These are phyloP conservation scores for Amesomyces nigricolor DNA, from an alignment of 2,329 filamentous ascomycete genomes.

Conservation along the genomic window DNA sequence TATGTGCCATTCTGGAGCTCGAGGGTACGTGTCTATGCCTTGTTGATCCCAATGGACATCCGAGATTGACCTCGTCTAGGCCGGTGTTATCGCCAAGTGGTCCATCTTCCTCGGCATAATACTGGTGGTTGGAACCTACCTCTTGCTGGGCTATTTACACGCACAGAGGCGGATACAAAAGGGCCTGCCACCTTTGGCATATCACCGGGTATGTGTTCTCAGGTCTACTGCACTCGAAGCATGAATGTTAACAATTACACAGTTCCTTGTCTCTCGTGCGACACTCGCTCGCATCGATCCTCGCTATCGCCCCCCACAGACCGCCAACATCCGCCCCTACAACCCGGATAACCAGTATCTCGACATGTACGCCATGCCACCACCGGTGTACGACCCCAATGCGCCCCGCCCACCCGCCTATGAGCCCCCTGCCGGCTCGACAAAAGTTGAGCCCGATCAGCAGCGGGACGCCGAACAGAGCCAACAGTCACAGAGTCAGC, in stretches of 20 bases:
- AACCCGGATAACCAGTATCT: slow-evolving; percentile 33
- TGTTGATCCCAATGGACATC: neutral
- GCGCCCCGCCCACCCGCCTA: slow-evolving; percentile 49
- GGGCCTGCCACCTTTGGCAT: slow-evolving; percentile 59
- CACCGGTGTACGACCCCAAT: slow-evolving; percentile 54
- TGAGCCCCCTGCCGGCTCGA: slow-evolving; percentile 38
- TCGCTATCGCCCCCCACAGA: slow-evolving; percentile 41
- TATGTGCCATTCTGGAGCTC: slow-evolving; percentile 36
- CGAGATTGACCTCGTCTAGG: slow-evolving; percentile 36
- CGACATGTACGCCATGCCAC: slow-evolving; percentile 49
- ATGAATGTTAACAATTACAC: slow-evolving; percentile 3
- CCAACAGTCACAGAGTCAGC: slow-evolving; percentile 17
- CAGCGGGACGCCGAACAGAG: slow-evolving; percentile 30
- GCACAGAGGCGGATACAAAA: slow-evolving; percentile 61
- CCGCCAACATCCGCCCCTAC: slow-evolving; percentile 37
- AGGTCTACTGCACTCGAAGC: no score
- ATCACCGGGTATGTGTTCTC: slow-evolving; percentile 59
- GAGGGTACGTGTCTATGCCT: slow-evolving; percentile 28
- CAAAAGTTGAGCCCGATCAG: slow-evolving; percentile 51
- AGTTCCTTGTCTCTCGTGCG: slow-evolving; percentile 49
- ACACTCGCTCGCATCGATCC: slow-evolving; percentile 45
- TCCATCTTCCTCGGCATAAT: slow-evolving; percentile 60
- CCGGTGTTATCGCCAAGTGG: slow-evolving; percentile 65
- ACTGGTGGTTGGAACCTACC: slow-evolving; percentile 52
- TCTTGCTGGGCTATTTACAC: slow-evolving; percentile 65